Conservation (phyloP, 441 rosid genomes). For the Populus trichocarpa region DNA sequence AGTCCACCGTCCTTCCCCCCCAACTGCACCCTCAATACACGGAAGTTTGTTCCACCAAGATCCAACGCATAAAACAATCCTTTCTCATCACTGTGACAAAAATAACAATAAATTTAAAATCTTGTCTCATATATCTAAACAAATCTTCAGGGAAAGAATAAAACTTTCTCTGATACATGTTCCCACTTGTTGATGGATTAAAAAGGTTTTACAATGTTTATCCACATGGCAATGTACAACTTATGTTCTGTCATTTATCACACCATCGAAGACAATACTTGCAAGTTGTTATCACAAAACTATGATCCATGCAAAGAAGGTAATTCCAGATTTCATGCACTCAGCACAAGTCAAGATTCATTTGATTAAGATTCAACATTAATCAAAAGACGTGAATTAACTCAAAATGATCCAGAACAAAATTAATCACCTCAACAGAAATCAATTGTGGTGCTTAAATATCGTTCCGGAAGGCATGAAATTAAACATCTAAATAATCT, state of each 20-base stretch:
- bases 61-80: slow-evolving; percentile 93
- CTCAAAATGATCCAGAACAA: too few species aligned
- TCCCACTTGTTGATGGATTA: not conserved
- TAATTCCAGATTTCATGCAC: too few species aligned
- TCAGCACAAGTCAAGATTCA: too few species aligned
- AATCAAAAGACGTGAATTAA: too few species aligned
- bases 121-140: not conserved
- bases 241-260: not conserved
- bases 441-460: too few species aligned
- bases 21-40: slow-evolving; percentile 77
- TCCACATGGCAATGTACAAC: slow-evolving; percentile 3
- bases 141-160: not conserved
- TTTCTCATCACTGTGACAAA: slow-evolving; percentile 54
- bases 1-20: slow-evolving; percentile 72
- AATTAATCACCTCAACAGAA: too few species aligned
- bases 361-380: too few species aligned
- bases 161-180: not conserved
- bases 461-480: too few species aligned
- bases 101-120: not conserved
- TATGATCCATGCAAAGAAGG: not conserved
- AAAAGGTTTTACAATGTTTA: not conserved
- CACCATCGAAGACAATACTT: not conserved
- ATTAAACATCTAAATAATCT: too few species aligned
- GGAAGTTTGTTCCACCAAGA: slow-evolving; percentile 96
- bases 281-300: not conserved